Evolutionary conservation across 1,139 yeast genomes (phyloP).

Genomic region (Wickerhamomyces sp.): DNA sequence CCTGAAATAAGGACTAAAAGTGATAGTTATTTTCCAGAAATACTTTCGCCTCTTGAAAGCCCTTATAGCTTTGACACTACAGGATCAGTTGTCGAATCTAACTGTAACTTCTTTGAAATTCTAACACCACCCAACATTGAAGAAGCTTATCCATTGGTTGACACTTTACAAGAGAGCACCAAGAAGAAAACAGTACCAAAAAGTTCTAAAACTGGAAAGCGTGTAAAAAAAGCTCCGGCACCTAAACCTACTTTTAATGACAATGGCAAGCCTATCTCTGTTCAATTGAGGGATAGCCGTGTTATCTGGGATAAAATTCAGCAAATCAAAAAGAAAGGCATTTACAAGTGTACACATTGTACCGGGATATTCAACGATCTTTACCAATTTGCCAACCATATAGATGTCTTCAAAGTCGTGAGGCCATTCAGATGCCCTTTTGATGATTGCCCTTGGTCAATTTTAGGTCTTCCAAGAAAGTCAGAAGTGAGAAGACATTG

Average conservation of each 20-base stretch:
- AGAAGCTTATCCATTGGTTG: background rate
- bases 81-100: background rate
- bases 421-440: constrained; percentile 50
- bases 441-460: constrained; percentile 54
- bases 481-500: constrained; percentile 62
- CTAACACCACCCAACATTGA: background rate
- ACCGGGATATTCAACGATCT: constrained; percentile 36
- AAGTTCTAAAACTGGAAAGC: background rate
- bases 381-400: constrained; percentile 40
- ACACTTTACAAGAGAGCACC: background rate
- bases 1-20: no score
- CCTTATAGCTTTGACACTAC: no score
- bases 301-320: constrained; percentile 21
- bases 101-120: background rate
- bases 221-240: no score
- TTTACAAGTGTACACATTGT: constrained; percentile 51
- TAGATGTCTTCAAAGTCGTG: constrained; percentile 38
- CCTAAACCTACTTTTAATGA: no score
- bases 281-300: constrained; percentile 9
- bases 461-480: constrained; percentile 54
- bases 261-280: constrained; percentile 1
- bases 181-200: background rate
- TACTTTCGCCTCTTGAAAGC: no score
- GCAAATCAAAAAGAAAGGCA: constrained; percentile 40
- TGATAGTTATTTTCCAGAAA: no score